Conservation (phyloP, 208 protist species). For the Crithidia bombi region DNA sequence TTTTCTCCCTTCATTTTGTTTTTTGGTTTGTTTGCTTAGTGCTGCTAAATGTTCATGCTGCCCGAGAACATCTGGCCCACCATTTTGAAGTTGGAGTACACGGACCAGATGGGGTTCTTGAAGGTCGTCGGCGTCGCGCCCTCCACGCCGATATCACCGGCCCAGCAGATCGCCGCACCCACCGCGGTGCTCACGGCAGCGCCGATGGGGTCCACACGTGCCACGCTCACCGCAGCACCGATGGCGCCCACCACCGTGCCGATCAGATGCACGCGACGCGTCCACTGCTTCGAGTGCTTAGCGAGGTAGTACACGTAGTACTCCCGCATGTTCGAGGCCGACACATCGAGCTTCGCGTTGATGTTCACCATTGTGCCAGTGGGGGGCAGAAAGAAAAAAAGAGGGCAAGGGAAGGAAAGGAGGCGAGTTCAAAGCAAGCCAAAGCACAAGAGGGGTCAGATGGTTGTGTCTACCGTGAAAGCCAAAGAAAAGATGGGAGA, state of each 20-base stretch:
- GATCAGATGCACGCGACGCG: conserved; percentile 52
- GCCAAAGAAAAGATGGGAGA: no score
- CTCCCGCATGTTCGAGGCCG: conserved; percentile 54
- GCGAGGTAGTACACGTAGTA: conserved; percentile 68
- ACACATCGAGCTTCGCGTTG: conserved; percentile 47
- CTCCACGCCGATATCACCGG: conserved; percentile 48
- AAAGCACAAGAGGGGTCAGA: no score
- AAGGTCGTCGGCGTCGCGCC: conserved; percentile 49
- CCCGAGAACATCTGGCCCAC: conserved; percentile 47
- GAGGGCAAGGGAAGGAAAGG: neutral
- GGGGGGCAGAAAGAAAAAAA: neutral
- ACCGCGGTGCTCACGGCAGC: conserved; percentile 19
- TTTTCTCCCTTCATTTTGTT: neutral
- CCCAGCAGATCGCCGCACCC: conserved; percentile 48
- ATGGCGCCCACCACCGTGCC: conserved; percentile 44
- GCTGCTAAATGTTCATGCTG: conserved; percentile 47
- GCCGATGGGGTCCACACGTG: conserved; percentile 20
- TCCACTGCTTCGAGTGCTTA: conserved; percentile 58
- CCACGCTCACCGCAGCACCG: conserved; percentile 25
- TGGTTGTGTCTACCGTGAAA: no score
- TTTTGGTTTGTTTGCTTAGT: conserved; percentile 17
- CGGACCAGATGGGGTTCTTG: conserved; percentile 59
- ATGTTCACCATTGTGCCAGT: conserved; percentile 58
- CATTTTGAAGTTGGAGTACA: conserved; percentile 60
- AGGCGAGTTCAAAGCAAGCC: neutral